Conservation (phyloP, 2,329 filamentous ascomycete species). For the Colletotrichum musicola region DNA sequence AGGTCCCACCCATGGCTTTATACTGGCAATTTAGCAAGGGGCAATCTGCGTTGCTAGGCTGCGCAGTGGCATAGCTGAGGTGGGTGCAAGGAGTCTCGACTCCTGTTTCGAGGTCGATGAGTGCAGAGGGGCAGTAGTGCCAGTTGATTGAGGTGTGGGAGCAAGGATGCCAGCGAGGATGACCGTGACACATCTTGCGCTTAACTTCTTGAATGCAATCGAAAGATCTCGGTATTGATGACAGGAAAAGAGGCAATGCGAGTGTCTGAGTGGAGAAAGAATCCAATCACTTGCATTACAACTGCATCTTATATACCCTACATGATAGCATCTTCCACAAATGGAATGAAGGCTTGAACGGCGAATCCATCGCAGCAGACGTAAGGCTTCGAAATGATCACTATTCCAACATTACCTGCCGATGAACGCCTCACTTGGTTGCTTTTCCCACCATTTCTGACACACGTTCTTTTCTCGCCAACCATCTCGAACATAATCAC, state of each 20-base stretch:
- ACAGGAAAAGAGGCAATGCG: background rate
- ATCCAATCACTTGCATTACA: background rate
- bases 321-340: background rate
- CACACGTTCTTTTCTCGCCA: slow-evolving; percentile 25
- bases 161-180: slow-evolving; percentile 65
- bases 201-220: background rate
- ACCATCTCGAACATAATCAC: slow-evolving; percentile 30
- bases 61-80: slow-evolving; percentile 59
- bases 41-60: slow-evolving; percentile 59
- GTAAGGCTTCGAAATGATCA: slow-evolving; percentile 16
- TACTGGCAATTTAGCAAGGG: slow-evolving; percentile 66
- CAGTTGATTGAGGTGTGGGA: slow-evolving; percentile 67
- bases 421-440: slow-evolving; percentile 40
- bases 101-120: slow-evolving; percentile 63
- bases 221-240: background rate
- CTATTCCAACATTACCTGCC: slow-evolving; percentile 24
- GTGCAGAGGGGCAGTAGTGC: slow-evolving; percentile 64
- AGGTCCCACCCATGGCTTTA: slow-evolving; percentile 61
- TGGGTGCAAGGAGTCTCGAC: slow-evolving; percentile 64
- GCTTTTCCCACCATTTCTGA: slow-evolving; percentile 23
- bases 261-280: too few species aligned
- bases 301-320: slow-evolving; percentile 27
- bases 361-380: background rate
- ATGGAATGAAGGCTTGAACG: background rate
- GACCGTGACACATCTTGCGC: slow-evolving; percentile 65